These are phyloP conservation scores for Collybia sordida DNA, from an alignment of 768 basidiomycete species.

Conservation along the genomic window DNA sequence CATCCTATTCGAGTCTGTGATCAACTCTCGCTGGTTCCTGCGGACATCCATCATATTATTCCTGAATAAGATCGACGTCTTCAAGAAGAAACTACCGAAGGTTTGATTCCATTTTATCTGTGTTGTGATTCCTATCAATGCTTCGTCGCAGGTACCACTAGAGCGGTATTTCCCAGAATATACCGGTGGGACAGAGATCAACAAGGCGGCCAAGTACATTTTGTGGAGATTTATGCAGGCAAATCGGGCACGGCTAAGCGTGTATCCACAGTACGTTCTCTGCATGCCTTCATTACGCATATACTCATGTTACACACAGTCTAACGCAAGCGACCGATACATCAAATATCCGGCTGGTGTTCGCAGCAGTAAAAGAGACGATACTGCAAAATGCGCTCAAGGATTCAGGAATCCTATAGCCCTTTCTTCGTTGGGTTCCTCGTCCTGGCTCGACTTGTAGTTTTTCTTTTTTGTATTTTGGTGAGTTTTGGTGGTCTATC, in stretches of 20 bases:
- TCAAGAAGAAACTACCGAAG: constrained; percentile 82
- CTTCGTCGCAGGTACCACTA: constrained; percentile 55
- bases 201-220: constrained; percentile 93
- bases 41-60: constrained; percentile 91
- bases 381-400: constrained; percentile 14
- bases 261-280: constrained; percentile 82
- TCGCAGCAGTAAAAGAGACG: constrained; percentile 15
- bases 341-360: constrained; percentile 12
- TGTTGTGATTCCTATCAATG: background rate
- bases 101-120: constrained; percentile 12
- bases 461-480: no score
- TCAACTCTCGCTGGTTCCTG: constrained; percentile 92
- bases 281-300: background rate
- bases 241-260: constrained; percentile 78
- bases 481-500: no score
- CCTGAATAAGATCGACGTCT: constrained; percentile 93
- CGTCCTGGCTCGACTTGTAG: no score
- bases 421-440: no score
- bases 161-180: constrained; percentile 86
- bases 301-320: background rate
- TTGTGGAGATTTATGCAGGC: constrained; percentile 95
- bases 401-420: constrained; percentile 14
- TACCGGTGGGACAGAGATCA: constrained; percentile 85
- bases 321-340: constrained; percentile 19
- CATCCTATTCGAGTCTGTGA: constrained; percentile 89